Evolutionary conservation across 257 asterid species (phyloP).

Genomic region (Fraxinus pennsylvanica): DNA sequence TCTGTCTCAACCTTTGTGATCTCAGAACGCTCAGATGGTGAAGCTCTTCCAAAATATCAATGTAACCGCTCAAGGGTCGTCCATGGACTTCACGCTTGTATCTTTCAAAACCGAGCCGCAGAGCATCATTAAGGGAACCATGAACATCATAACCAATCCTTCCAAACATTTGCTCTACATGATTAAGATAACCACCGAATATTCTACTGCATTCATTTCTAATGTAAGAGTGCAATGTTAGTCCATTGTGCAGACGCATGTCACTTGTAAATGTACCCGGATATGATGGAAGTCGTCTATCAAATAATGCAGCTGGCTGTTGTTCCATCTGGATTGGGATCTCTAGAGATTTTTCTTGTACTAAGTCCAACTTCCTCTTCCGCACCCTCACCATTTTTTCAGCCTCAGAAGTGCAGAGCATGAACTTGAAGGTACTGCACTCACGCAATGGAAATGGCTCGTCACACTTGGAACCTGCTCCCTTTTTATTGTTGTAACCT

Average conservation of each 20-base stretch:
- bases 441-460: conserved; percentile 44
- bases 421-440: conserved; percentile 52
- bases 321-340: not conserved
- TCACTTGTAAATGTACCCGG: not conserved
- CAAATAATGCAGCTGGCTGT: conserved; percentile 2
- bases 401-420: conserved; percentile 1
- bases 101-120: conserved; percentile 36
- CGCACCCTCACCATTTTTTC: not conserved
- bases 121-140: conserved; percentile 27
- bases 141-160: conserved; percentile 28
- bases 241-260: not conserved
- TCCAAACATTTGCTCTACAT: conserved; percentile 47
- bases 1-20: conserved; percentile 27
- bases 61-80: conserved; percentile 32
- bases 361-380: not conserved
- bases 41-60: conserved; percentile 46
- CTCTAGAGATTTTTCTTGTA: too few relatives aligned
- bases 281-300: conserved; percentile 9
- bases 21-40: conserved; percentile 37
- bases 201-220: conserved; percentile 31
- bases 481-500: conserved; percentile 57
- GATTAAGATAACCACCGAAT: conserved; percentile 39
- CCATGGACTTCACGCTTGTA: conserved; percentile 29
- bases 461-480: conserved; percentile 49
- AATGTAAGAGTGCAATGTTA: not conserved